Percentiles rank a stretch among this genome's conserved stretches.
Conservation (phyloP, 2,329 filamentous ascomycete genomes). For the Nemania diffusa region DNA sequence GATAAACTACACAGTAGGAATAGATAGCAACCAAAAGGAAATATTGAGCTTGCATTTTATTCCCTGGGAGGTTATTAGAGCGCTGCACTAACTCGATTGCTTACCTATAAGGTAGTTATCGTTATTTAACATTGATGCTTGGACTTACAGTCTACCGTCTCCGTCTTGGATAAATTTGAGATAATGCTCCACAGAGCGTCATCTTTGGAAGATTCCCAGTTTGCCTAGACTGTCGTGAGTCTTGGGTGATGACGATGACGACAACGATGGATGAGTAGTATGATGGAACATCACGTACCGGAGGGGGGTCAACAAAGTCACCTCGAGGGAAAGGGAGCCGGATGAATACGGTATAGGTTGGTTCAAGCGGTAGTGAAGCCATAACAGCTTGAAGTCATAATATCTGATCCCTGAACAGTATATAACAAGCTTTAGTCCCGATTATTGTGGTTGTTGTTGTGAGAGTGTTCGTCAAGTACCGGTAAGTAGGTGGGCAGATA, state of each 20-base stretch:
- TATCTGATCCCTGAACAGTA: conserved; percentile 8
- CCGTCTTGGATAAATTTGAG: conserved; percentile 81
- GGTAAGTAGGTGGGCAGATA: neutral
- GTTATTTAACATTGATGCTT: conserved; percentile 10
- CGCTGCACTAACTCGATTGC: neutral
- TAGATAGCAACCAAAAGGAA: conserved; percentile 21
- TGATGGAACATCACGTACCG: conserved; percentile 62
- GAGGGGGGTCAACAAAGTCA: conserved; percentile 89
- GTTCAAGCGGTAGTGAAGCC: conserved; percentile 56
- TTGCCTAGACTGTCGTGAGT: conserved; percentile 65
- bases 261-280: conserved; percentile 7
- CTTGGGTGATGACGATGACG: conserved; percentile 3
- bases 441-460: neutral
- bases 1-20: neutral
- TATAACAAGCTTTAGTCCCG: conserved; percentile 9
- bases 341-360: conserved; percentile 80
- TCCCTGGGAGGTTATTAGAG: conserved; percentile 66
- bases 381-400: conserved; percentile 37
- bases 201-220: conserved; percentile 90
- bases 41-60: conserved; percentile 70
- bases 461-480: neutral
- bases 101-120: conserved; percentile 6
- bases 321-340: conserved; percentile 88
- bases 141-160: conserved; percentile 84
- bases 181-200: conserved; percentile 90